Conservation (phyloP, 139 green algal genomes). For the Axilococcus clingmanii region DNA sequence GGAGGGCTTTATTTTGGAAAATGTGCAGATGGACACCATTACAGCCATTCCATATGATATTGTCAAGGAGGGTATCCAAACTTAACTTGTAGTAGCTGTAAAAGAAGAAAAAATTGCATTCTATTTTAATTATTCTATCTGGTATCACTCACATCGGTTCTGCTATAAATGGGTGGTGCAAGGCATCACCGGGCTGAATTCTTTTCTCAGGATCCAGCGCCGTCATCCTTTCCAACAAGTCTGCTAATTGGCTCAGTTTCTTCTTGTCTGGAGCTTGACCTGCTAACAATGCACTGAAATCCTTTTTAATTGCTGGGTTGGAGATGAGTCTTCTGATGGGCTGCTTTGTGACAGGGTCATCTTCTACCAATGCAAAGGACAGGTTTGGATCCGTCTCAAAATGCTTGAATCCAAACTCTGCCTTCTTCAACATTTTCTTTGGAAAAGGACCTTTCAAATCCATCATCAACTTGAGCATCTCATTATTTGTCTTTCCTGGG, state of each 20-base stretch:
- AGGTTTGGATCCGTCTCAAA: slow-evolving; percentile 71
- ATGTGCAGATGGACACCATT: slow-evolving; percentile 78
- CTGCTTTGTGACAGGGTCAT: slow-evolving; percentile 66
- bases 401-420: slow-evolving; percentile 55
- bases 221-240: slow-evolving; percentile 93
- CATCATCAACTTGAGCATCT: slow-evolving; percentile 96
- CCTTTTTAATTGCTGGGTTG: slow-evolving; percentile 60
- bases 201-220: slow-evolving; percentile 88
- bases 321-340: slow-evolving; percentile 62
- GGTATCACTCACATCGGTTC: slow-evolving; percentile 8
- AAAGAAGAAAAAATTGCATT: background rate
- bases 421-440: slow-evolving; percentile 85
- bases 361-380: slow-evolving; percentile 64
- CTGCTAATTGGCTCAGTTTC: slow-evolving; percentile 54
- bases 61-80: slow-evolving; percentile 43
- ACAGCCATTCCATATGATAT: slow-evolving; percentile 98
- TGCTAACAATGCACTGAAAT: slow-evolving; percentile 44
- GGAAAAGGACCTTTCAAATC: slow-evolving; percentile 92
- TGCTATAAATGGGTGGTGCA: slow-evolving; percentile 87
- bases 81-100: slow-evolving; percentile 1
- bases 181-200: slow-evolving; percentile 74
- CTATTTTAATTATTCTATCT: background rate
- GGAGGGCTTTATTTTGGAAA: slow-evolving; percentile 70
- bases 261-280: slow-evolving; percentile 17
- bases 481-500: slow-evolving; percentile 91